Evolutionary conservation across 2,329 filamentous ascomycete genomes (phyloP), one percentile per base, ranked within the genome.

Genomic region (Aspergillus novofumigatus): DNA sequence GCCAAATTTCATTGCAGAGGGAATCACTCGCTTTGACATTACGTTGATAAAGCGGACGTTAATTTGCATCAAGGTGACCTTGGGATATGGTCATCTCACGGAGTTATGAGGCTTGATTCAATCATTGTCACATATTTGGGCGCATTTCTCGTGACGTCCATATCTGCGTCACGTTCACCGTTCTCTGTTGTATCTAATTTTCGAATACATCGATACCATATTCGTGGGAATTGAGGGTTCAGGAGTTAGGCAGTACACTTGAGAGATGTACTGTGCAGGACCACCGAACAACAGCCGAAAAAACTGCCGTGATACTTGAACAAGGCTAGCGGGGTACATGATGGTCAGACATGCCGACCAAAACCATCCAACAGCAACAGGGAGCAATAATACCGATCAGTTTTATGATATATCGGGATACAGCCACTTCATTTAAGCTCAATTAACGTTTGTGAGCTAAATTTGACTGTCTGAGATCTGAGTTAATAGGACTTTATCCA

Each of bases 231-330:
- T 25, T 25, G 21, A 26, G 42, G 4, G 3, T 45, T 5, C 21
- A 21, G 11, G 4, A 5, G 20, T 47, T 23, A 23, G 42, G 42
- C 21, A 44, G 42, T 11, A 14, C 32, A 2, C 11, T 6, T 14
- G 14, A 35, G 14, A 17, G 11, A 17, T 35, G 32, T 17, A 35
- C 32, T 17, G 11, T 35, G 10, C 8, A 29, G 28, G 28, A 3
- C 3, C 28, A 29, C 9, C 10, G 28, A 29, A 29, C 8, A 70
- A 69, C 62, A 70, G 65, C 69, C 69, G 67, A 70, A 59, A 62
- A 55, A 52, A 61, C 48, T 72, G 69, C 69, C 69, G 68, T 58
- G 61, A 61, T 52, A 59, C 51, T 54, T 57, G 28, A 57, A 60
- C 61, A 63, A 59, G 57, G 56, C 59, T 58, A 52, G 47, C 47